A percentile compares a stretch with the other conserved stretches of the same genome.
These are phyloP conservation scores for Phoma sp. DNA, from an alignment of 2,329 filamentous ascomycete genomes.

Conservation along the genomic window DNA sequence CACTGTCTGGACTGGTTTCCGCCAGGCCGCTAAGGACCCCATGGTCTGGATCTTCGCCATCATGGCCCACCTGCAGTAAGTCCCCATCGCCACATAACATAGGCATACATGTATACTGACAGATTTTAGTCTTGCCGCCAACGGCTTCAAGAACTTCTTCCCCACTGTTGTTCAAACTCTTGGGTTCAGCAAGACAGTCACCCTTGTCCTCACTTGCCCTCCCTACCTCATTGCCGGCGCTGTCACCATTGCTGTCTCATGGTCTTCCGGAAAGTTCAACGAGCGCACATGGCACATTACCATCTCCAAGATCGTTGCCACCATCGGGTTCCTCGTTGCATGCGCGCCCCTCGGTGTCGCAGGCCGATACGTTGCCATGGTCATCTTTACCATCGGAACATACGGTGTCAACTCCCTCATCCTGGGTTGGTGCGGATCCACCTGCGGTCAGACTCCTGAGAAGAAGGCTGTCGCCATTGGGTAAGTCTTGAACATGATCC, in stretches of 20 bases:
- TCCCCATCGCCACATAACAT: too few relatives aligned
- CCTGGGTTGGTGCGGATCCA: conserved; percentile 54
- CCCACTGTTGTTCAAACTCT: conserved; percentile 69
- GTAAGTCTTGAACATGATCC: too few relatives aligned
- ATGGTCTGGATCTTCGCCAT: conserved; percentile 51
- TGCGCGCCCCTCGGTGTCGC: conserved; percentile 65
- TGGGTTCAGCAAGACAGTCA: conserved; percentile 62
- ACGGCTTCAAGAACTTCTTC: conserved; percentile 63
- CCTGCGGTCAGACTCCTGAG: conserved; percentile 55
- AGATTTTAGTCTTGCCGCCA: too few relatives aligned
- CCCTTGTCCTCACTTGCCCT: conserved; percentile 58
- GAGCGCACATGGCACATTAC: conserved; percentile 75
- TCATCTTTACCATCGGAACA: conserved; percentile 54
- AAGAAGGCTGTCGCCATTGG: conserved; percentile 56
- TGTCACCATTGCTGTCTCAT: conserved; percentile 69
- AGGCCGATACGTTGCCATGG: conserved; percentile 73
- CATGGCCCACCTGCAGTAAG: conserved; percentile 51
- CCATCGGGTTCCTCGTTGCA: conserved; percentile 70
- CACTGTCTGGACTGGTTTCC: conserved; percentile 49
- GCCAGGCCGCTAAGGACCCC: conserved; percentile 49
- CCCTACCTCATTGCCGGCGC: conserved; percentile 61
- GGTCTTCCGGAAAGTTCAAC: conserved; percentile 74
- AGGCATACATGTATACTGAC: too few relatives aligned
- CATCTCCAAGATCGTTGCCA: conserved; percentile 66
- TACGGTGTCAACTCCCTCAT: conserved; percentile 53